These are phyloP conservation scores for Phialophora macrospora DNA, from an alignment of 2,329 filamentous ascomycete genomes.

Conservation along the genomic window DNA sequence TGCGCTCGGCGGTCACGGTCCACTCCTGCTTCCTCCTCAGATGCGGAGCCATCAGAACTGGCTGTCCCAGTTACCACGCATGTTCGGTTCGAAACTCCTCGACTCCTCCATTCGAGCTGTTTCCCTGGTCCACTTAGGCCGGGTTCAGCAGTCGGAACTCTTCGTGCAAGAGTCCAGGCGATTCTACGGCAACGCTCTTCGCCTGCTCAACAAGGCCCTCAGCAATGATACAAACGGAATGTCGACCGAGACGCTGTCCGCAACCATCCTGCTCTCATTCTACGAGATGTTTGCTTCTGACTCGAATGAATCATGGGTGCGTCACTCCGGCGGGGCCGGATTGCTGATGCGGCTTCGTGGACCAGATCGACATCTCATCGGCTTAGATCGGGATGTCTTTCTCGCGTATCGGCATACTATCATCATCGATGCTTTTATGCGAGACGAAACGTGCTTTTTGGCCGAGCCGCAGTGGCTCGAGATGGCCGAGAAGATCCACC, in stretches of 20 bases:
- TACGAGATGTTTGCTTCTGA: slow-evolving; percentile 48
- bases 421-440: slow-evolving; percentile 44
- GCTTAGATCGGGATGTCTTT: slow-evolving; percentile 45
- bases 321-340: slow-evolving; percentile 46
- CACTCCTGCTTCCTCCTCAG: slow-evolving; percentile 22
- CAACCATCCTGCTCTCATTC: slow-evolving; percentile 45
- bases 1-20: slow-evolving; percentile 10
- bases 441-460: slow-evolving; percentile 45
- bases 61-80: slow-evolving; percentile 34
- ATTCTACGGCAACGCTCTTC: slow-evolving; percentile 44
- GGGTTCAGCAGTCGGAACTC: slow-evolving; percentile 36
- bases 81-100: slow-evolving; percentile 36
- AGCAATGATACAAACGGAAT: slow-evolving; percentile 40
- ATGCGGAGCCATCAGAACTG: slow-evolving; percentile 35
- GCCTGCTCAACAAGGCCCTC: slow-evolving; percentile 42
- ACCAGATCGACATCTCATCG: slow-evolving; percentile 42
- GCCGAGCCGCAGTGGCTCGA: slow-evolving; percentile 45
- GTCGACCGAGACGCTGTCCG: slow-evolving; percentile 44
- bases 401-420: slow-evolving; percentile 46
- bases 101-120: slow-evolving; percentile 41
- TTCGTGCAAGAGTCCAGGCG: slow-evolving; percentile 41
- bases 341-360: slow-evolving; percentile 46
- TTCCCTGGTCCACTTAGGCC: slow-evolving; percentile 42
- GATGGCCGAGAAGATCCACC: slow-evolving; percentile 42
- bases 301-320: slow-evolving; percentile 46